Evolutionary conservation across 169 alveolate species (phyloP).

Genomic region (Plasmodium relictum): DNA sequence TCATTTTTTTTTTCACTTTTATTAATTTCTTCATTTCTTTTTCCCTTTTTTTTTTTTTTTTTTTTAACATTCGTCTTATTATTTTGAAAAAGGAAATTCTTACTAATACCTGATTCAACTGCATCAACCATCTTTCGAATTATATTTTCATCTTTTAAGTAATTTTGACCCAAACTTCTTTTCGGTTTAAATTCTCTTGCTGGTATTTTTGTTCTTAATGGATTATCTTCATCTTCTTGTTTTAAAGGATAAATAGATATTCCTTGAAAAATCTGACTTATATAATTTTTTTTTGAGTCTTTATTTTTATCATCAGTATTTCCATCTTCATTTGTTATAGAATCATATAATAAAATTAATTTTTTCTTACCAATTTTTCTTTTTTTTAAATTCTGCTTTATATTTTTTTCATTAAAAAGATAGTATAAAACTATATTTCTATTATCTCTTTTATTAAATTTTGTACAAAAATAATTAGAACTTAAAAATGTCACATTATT

Average conservation of each 20-base stretch:
- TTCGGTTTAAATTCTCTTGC: conserved; percentile 85
- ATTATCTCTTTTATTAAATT: background rate
- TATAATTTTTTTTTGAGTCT: conserved; percentile 4
- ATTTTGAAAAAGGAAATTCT: background rate
- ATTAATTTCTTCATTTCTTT: background rate
- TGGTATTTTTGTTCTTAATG: conserved; percentile 33
- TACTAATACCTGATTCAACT: conserved; percentile 13
- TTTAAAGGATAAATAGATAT: conserved; percentile 41
- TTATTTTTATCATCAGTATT: too few species aligned
- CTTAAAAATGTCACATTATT: background rate
- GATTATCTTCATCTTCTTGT: conserved; percentile 13
- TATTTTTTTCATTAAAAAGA: background rate
- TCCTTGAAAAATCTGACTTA: conserved; percentile 51
- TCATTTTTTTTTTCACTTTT: background rate
- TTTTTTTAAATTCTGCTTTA: background rate
- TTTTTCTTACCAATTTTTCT: background rate
- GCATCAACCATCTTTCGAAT: conserved; percentile 60
- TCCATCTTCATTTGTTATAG: background rate
- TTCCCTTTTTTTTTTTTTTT: background rate
- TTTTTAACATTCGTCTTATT: background rate
- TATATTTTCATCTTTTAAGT: conserved; percentile 85
- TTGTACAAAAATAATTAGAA: background rate
- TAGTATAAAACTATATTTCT: background rate
- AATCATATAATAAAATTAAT: too few species aligned
- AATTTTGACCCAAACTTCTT: conserved; percentile 90